phyloP scores from a whole-genome alignment of 441 rosid species.

The Jatropha podagrica region DNA sequence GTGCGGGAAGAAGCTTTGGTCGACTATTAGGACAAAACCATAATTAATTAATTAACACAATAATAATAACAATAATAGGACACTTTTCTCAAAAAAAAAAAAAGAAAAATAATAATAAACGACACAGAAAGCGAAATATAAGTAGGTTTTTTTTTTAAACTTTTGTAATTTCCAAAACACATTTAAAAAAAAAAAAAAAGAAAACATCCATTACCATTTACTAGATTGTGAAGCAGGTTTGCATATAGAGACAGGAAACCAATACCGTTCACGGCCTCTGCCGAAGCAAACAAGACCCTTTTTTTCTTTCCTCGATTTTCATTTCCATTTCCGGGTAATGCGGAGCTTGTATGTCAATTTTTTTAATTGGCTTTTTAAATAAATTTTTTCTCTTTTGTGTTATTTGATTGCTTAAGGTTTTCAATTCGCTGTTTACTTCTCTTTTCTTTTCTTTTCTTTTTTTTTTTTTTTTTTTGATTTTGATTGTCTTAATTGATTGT shows the following conservation, averaged over 20 bases:
- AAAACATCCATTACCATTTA: not conserved
- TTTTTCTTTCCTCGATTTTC: conserved; percentile 22
- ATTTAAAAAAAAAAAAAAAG: not conserved
- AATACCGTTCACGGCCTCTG: conserved; percentile 30
- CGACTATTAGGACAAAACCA: conserved; percentile 8
- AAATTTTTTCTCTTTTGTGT: not conserved
- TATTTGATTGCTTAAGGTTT: conserved; percentile 3
- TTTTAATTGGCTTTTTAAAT: not conserved
- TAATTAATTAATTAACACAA: not conserved
- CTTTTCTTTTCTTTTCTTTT: too few relatives aligned
- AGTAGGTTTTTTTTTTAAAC: not conserved
- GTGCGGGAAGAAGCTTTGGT: conserved; percentile 38
- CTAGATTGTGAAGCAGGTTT: conserved; percentile 18
- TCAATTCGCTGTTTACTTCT: not conserved
- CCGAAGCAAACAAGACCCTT: conserved; percentile 30
- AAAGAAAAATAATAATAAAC: too few relatives aligned
- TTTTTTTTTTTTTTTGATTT: conserved; percentile 1
- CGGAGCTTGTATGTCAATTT: conserved; percentile 11
- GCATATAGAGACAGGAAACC: conserved; percentile 37
- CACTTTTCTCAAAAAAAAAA: not conserved
- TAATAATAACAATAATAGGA: too few relatives aligned
- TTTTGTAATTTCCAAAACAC: not conserved
- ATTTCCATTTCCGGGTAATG: conserved; percentile 30
- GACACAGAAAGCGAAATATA: not conserved
- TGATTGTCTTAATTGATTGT: conserved; percentile 8